Conservation (phyloP, 352 stramenopile genomes). For the Phytopythium chamaehyphon region DNA sequence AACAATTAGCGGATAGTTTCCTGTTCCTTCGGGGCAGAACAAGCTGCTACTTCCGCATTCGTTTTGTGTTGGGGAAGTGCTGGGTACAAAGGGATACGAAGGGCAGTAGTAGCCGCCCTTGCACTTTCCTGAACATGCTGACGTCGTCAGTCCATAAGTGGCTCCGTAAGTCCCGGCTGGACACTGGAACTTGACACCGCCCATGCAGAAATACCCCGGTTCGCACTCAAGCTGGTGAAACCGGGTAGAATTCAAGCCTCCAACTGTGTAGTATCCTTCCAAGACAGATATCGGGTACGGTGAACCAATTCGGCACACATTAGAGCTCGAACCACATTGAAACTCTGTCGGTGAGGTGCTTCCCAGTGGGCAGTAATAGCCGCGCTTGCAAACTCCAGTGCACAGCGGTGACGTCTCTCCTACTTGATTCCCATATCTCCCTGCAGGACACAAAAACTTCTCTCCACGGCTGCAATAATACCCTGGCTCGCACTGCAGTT, state of each 20-base stretch:
- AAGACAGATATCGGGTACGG: conserved; percentile 21
- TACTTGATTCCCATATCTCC: conserved; percentile 39
- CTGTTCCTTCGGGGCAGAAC: conserved; percentile 58
- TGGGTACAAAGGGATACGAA: conserved; percentile 41
- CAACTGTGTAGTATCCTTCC: conserved; percentile 70
- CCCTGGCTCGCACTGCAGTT: conserved; percentile 58
- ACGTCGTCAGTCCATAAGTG: conserved; percentile 23
- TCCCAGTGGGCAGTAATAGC: conserved; percentile 60
- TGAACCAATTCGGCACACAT: conserved; percentile 57
- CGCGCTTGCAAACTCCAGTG: conserved; percentile 47
- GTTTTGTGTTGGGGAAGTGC: conserved; percentile 33
- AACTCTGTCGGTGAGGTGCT: conserved; percentile 35
- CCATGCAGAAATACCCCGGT: conserved; percentile 66
- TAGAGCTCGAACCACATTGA: conserved; percentile 34
- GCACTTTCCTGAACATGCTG: conserved; percentile 59
- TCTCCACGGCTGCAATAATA: conserved; percentile 60
- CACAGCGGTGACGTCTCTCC: conserved; percentile 56
- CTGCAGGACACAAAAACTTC: conserved; percentile 52
- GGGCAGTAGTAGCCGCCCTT: conserved; percentile 68
- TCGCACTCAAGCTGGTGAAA: conserved; percentile 64
- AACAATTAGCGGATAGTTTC: conserved; percentile 39
- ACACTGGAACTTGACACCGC: conserved; percentile 67
- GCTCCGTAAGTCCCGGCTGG: conserved; percentile 69
- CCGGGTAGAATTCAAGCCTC: conserved; percentile 44
- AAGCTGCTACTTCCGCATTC: conserved; percentile 44